Base-by-base conservation (phyloP, 495 filamentous ascomycete genomes). In the Podospora tetraspora region DNA sequence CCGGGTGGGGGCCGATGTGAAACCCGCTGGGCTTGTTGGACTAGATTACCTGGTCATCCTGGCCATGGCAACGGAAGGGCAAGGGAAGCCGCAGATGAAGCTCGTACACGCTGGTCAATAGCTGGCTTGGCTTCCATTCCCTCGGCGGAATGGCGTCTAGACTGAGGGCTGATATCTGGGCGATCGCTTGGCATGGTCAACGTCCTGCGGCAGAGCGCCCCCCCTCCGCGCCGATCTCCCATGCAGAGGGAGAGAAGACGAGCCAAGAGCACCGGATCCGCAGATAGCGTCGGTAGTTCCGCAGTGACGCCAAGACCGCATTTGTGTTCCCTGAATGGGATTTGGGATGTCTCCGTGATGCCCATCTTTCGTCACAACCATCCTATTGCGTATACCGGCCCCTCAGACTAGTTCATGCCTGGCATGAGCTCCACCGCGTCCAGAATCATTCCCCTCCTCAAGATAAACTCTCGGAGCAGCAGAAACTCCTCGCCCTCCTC, bases 401-500 rank as follows among this genome's bases (percentile, higher is more conserved):
- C 32, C 43, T n/a, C 24, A 60, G 57, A 57, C 69, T 78, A 78
- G 78, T 94, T 85, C 94, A 97, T 97, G 16, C 94, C 94, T 68
- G 90, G 89, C 92, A 99, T 92, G 68, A 97, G 81, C 63, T 92
- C 90, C 10, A 90, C 88, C 69, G 88, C 86, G 77, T 99, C 95
- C 67, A 99, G 77, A 68, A 94, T 84, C 95, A 98, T 98, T 3
- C 89, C 90, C 74, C 90, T 91, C 74, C 88, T 81, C 32, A 87
- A 85, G 66, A 91, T 86, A 76, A 91, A 96, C 77, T 96, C 91
- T 66, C 88, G 87, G 66, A 99, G 84, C 64, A 80, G 85, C 73
- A 93, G 89, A 90, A 94, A 99, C 63, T 96, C 94, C 62, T 87
- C 85, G 2, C 96, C 94, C 69, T 93, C 90, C 76, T 99, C 95